Evolutionary conservation across 306 rosid species (phyloP).

Genomic region (Fragaria ananassa): DNA sequence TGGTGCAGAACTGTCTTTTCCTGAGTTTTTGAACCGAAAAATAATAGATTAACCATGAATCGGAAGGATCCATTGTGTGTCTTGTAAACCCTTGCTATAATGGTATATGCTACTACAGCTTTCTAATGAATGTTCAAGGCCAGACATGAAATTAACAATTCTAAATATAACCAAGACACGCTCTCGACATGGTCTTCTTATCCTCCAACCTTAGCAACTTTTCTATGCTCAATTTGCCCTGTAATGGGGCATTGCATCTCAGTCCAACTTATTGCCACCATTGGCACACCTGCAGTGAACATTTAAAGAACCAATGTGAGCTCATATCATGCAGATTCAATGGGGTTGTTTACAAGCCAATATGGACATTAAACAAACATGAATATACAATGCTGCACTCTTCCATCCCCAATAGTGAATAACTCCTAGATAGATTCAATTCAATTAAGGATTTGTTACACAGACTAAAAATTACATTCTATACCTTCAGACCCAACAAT

Average conservation of each 20-base stretch:
- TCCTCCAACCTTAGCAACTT: constrained; percentile 78
- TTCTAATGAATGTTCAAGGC: not conserved
- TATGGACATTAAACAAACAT: not conserved
- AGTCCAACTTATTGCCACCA: constrained; percentile 91
- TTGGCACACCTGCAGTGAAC: constrained; percentile 54
- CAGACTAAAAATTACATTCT: not conserved
- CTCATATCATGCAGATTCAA: constrained; percentile 10
- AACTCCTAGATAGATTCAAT: not conserved
- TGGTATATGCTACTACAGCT: too few species aligned
- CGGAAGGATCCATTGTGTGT: too few species aligned
- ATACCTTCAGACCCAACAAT: not conserved
- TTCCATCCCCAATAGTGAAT: not conserved
- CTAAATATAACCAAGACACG: not conserved
- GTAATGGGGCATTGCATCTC: constrained; percentile 88
- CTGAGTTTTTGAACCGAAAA: too few species aligned
- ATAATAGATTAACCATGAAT: too few species aligned
- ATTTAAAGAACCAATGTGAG: constrained; percentile 21
- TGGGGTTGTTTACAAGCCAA: not conserved
- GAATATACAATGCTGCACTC: too few species aligned
- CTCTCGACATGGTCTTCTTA: constrained; percentile 22
- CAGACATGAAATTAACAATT: not conserved
- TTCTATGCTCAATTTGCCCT: constrained; percentile 81
- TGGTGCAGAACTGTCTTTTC: too few species aligned
- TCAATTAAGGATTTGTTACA: not conserved
- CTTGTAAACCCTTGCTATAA: too few species aligned